Evolutionary conservation across 768 basidiomycete genomes (phyloP).

Genomic region (Paxillus rubicundulus): DNA sequence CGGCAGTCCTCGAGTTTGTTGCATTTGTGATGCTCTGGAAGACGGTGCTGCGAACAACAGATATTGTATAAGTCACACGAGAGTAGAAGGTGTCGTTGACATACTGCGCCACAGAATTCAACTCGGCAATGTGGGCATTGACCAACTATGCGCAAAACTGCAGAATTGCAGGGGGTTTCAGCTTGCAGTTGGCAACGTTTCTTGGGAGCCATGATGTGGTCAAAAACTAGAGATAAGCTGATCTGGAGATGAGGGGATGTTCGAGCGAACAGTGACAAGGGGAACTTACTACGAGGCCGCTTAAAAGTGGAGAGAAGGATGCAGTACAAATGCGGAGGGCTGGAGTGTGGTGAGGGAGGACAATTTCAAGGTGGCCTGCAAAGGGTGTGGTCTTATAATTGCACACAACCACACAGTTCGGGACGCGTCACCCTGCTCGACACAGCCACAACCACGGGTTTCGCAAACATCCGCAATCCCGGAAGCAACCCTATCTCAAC

Average conservation of each 20-base stretch:
- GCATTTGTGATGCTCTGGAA: conserved; percentile 88
- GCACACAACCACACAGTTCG: conserved; percentile 24
- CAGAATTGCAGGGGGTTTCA: conserved; percentile 61
- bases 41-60: conserved; percentile 59
- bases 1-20: conserved; percentile 80
- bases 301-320: neutral
- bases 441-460: conserved; percentile 22
- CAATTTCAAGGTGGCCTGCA: neutral
- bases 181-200: conserved; percentile 77
- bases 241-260: neutral
- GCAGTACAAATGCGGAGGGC: neutral
- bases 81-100: conserved; percentile 26
- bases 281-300: neutral
- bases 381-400: conserved; percentile 21
- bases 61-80: conserved; percentile 17
- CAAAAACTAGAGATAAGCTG: neutral
- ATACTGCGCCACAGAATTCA: conserved; percentile 74
- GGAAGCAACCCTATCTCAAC: neutral
- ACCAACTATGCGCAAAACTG: conserved; percentile 80
- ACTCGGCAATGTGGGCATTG: conserved; percentile 78
- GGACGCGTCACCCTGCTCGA: conserved; percentile 30
- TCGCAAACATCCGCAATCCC: neutral
- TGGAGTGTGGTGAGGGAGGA: neutral
- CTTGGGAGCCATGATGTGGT: conserved; percentile 68
- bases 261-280: neutral